A percentile compares a stretch with the other conserved stretches of the same genome.
These are phyloP conservation scores for Aspergillus cejpii DNA, from an alignment of 2,329 filamentous ascomycete species.

Conservation along the genomic window DNA sequence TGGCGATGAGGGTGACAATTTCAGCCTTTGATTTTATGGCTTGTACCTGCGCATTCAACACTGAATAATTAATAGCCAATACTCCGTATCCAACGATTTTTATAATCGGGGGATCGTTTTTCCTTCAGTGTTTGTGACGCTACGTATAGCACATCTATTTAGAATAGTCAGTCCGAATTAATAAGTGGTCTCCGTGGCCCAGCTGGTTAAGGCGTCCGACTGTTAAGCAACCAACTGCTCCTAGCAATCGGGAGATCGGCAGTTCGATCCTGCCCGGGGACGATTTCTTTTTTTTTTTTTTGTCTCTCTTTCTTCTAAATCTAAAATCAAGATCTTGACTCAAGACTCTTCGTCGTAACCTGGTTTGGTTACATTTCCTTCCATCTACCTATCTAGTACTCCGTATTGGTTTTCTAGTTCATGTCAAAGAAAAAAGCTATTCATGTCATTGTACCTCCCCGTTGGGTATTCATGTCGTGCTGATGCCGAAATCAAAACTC, in stretches of 20 bases:
- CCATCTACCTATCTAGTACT: too few species aligned
- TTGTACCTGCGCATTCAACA: neutral
- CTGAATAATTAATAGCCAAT: too few species aligned
- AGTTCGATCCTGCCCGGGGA: slow-evolving; percentile 1
- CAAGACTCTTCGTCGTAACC: too few species aligned
- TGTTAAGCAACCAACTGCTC: neutral
- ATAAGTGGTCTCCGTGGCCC: neutral
- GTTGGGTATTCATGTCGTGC: slow-evolving; percentile 24
- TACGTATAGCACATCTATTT: too few species aligned
- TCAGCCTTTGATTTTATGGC: neutral
- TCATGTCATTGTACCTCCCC: slow-evolving; percentile 14
- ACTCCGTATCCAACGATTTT: slow-evolving; percentile 15
- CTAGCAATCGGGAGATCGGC: neutral
- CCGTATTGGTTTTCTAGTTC: too few species aligned
- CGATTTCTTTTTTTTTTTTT: neutral
- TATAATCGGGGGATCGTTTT: slow-evolving; percentile 16
- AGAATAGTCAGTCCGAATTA: too few species aligned
- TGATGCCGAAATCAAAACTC: slow-evolving; percentile 25
- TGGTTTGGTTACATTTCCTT: too few species aligned
- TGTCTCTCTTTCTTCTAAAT: too few species aligned
- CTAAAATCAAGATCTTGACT: too few species aligned
- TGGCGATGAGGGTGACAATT: too few species aligned
- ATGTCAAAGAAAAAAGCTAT: slow-evolving; percentile 6
- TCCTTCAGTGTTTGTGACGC: slow-evolving; percentile 7
- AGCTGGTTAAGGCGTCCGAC: slow-evolving; percentile 1